Evolutionary conservation across 495 filamentous ascomycete species (phyloP), one percentile per base, ranked within the genome.

Genomic region (Penicillium bovifimosum): DNA sequence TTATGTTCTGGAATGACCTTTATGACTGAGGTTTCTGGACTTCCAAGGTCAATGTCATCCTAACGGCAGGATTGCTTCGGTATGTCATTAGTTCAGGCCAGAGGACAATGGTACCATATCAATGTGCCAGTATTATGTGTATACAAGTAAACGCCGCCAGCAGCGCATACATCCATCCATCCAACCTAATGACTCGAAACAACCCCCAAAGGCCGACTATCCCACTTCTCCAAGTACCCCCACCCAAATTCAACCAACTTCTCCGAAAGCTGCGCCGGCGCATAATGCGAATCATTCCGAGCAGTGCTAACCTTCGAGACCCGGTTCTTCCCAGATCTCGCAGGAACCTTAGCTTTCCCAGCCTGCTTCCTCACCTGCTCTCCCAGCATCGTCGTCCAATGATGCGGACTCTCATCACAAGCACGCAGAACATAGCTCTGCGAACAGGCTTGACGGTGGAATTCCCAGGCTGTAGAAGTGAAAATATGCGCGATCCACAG

Each of bases 401-500:
- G 56, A 29, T 64, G 69, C 14, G 67, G 50, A 36, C 46, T 62
- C 35, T 58, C 64, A 36, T 65, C 53, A 49, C 72, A 75, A n/a
- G 58, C 62, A 28, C 60, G 58, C 2, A 54, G 57, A 6, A 75
- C 47, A 51, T 76, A 76, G 6, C 53, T 55, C 28, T 55, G 53
- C 1, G 73, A 69, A n/a, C 66, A 59, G 7, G 62, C 47, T 18
- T 53, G 57, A 18, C 59, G 55, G 20, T 54, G 46, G 13, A 56
- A 58, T 31, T 56, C 59, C 72, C 72, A 76, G 5, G 54, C 41
- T 9, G 64, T 16, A n/a, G 71, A 71, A 11, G 55, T 58, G 18
- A 72, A 51, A 6, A 76, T 61, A 54, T 76, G 71, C 35, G 63
- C 66, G 47, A 76, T 56, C 74, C 74, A 76, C 28, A 68, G 51